These are phyloP conservation scores for Patellaria atrata DNA, from an alignment of 495 filamentous ascomycete species.

Conservation along the genomic window DNA sequence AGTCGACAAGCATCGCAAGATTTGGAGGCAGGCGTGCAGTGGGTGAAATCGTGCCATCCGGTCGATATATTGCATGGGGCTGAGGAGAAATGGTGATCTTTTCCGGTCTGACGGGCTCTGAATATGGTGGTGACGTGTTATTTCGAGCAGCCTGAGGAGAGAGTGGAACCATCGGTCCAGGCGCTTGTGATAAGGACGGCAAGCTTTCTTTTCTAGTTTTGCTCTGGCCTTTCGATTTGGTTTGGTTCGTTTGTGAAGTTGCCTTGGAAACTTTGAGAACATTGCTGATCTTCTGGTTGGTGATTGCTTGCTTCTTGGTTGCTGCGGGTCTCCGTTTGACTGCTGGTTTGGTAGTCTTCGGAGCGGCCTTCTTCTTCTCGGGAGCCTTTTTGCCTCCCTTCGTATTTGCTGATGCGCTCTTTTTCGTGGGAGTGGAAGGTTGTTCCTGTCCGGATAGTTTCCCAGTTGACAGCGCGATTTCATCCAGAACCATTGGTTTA, in stretches of 20 bases:
- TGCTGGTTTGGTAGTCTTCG: neutral
- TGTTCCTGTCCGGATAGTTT: conserved; percentile 1
- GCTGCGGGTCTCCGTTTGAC: conserved; percentile 1
- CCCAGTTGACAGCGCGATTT: too few species aligned
- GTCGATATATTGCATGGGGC: too few species aligned
- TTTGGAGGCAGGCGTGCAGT: too few species aligned
- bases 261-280: conserved; percentile 1
- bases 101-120: too few species aligned
- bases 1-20: too few species aligned
- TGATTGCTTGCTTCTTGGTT: conserved; percentile 2
- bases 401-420: neutral
- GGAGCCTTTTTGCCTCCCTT: conserved; percentile 1
- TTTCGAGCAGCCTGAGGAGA: conserved; percentile 2
- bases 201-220: too few species aligned
- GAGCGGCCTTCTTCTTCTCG: conserved; percentile 3
- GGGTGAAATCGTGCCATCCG: too few species aligned
- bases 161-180: conserved; percentile 1
- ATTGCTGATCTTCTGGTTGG: conserved; percentile 3
- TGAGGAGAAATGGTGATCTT: too few species aligned
- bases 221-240: too few species aligned
- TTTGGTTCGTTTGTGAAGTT: too few species aligned
- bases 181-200: too few species aligned
- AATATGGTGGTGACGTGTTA: conserved; percentile 4
- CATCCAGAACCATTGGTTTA: too few species aligned
- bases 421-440: conserved; percentile 2